Evolutionary conservation across 345 rosid genomes (phyloP).

Genomic region (Eucalyptus tenuipes): DNA sequence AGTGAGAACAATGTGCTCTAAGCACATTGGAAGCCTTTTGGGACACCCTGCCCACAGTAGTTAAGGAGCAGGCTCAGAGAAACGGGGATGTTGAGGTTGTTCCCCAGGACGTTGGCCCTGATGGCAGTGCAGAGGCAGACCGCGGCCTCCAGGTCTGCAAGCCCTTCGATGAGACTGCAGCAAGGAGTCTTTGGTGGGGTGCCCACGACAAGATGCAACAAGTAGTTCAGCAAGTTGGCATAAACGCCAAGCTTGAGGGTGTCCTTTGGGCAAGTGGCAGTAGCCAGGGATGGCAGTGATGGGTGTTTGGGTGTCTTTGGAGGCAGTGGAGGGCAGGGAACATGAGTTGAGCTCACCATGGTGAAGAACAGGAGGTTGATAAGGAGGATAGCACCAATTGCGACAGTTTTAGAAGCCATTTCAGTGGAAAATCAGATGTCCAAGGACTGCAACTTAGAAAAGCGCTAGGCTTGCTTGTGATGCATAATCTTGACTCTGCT

Average conservation of each 20-base stretch:
- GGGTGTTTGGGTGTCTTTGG: not conserved
- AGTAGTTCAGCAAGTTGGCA: constrained; percentile 25
- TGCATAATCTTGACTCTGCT: not conserved
- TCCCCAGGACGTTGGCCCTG: constrained; percentile 45
- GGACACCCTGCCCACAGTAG: constrained; percentile 29
- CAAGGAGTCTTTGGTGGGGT: constrained; percentile 27
- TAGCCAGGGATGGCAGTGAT: not conserved
- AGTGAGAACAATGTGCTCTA: not conserved
- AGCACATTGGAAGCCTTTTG: constrained; percentile 34
- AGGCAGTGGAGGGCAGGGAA: not conserved
- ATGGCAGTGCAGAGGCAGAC: constrained; percentile 48
- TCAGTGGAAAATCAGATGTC: not conserved
- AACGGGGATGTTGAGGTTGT: constrained; percentile 29
- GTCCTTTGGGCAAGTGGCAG: constrained; percentile 22
- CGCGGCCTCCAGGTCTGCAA: constrained; percentile 39
- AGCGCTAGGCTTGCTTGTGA: not conserved
- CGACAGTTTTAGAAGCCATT: constrained; percentile 9
- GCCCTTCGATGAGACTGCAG: constrained; percentile 31
- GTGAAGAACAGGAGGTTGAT: constrained; percentile 8
- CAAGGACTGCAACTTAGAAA: not conserved
- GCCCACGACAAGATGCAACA: constrained; percentile 10
- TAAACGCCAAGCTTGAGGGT: constrained; percentile 39
- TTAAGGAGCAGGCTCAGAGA: constrained; percentile 26
- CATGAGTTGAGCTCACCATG: not conserved
- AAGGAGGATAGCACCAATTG: constrained; percentile 1